Evolutionary conservation across 768 basidiomycete species (phyloP), one percentile per base, ranked within the genome.

Genomic region (Mycena sanguinolenta): DNA sequence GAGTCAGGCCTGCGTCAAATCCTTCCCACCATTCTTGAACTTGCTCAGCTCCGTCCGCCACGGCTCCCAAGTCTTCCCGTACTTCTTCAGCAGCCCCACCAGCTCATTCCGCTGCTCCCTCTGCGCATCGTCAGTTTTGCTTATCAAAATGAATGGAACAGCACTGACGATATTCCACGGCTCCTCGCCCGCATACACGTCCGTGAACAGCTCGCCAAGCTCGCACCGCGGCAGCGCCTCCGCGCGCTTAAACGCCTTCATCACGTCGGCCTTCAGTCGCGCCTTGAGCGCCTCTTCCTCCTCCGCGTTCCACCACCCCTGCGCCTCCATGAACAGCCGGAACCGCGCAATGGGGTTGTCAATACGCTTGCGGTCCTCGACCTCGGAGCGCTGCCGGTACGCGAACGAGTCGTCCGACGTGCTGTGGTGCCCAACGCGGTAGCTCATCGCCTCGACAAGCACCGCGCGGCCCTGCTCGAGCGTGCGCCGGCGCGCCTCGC

Each of bases 391-490:
- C 1, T 94, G 87, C 46, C 96, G 90, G 79, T 98, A 98, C 25
- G 96, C 96, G 75, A 94, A 97, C 6, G 95, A 97, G 79, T 98
- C 96, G 75, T 98, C 97, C 13, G 96, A 97, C 0, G 95, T 97
- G 21, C 94, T 95, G 78, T 97, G 95, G 77, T 98, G 96, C n/a
- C 96, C 93, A 16, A 98, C 92, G 30, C 96, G 89, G 77, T 97
- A 97, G 10, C 92, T 92, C 95, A 97, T 97, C 8, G 95, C 93
- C 80, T 96, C 95, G 55, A 96, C 85, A 14, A 96, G 82, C 0
- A 96, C 94, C 23, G 94, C 95, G 39, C 95, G 89, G 13, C 92
- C 90, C 68, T 92, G 89, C 75, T 93, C 90, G 32, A 95, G 84
- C 78, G 92, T 94, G 55, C 90, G 84, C 67, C 82, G 82, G 54